These are phyloP conservation scores for Colletotrichum aenigma DNA, from an alignment of 2,329 filamentous ascomycete species.

Conservation along the genomic window DNA sequence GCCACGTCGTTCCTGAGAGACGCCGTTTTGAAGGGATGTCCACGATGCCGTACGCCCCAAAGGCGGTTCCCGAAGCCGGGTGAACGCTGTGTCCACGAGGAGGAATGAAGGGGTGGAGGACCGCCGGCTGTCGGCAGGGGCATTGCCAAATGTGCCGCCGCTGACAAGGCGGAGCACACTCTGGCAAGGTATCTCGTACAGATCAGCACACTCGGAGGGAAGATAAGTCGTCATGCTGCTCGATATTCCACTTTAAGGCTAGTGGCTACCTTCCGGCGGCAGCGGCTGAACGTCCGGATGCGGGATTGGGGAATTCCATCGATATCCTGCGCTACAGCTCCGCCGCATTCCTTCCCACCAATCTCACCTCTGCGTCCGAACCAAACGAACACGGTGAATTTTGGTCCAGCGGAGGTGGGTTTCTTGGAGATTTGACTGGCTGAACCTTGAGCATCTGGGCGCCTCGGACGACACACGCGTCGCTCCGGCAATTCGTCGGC, in stretches of 20 bases:
- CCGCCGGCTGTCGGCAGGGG: neutral
- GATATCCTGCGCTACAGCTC: neutral
- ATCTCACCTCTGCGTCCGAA: neutral
- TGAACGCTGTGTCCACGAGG: neutral
- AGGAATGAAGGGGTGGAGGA: neutral
- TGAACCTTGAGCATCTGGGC: neutral
- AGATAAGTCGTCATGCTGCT: neutral
- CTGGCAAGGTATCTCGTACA: neutral
- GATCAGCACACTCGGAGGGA: neutral
- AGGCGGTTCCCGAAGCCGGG: neutral
- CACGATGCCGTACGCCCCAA: neutral
- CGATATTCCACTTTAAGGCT: neutral
- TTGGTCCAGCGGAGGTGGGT: neutral
- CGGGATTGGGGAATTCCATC: neutral
- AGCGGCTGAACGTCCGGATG: conserved; percentile 6
- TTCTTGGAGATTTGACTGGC: neutral
- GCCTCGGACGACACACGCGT: neutral
- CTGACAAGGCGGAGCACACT: neutral
- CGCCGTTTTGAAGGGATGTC: neutral
- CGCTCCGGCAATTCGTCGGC: neutral
- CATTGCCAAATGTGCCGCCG: neutral
- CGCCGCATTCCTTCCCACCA: neutral
- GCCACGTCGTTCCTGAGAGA: neutral
- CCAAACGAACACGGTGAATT: neutral
- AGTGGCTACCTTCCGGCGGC: neutral